Evolutionary conservation across 306 rosid species (phyloP), one percentile per base, ranked within the genome.

Genomic region (Cicer bijugum): DNA sequence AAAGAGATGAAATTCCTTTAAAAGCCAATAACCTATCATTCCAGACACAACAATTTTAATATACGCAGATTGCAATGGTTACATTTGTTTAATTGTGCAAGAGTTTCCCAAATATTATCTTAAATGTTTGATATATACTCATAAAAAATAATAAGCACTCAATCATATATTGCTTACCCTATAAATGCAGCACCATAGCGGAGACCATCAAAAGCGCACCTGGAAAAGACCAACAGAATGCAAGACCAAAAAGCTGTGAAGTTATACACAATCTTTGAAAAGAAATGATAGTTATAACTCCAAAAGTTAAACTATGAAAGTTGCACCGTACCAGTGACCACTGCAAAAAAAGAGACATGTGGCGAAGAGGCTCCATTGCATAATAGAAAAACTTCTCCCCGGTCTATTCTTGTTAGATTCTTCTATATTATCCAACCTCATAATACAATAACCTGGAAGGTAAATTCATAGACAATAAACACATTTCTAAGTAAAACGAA

Each of bases 151-250:
- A 63, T 48, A 71, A 39, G 46, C 39, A n/a, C 7, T 14, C 9
- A 78, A 68, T 15, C 48, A 33, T 47, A 33, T 9, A 69, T 37
- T 68, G 85, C 78, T 80, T 76, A 89, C 98, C 98, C 97, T n/a
- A 89, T 85, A 87, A 94, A 91, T 61, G 97, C 98, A 83, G 98
- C 98, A 58, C 90, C 92, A 72, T 94, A 94, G 62, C 90, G 96
- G 65, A 94, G 96, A 75, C 98, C 98, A 78, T 94, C 98, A 79
- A 94, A 94, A 60, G 98, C 98, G 79, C 98, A 94, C 98, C 98
- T 94, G 84, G 73, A 75, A 71, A 80, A 66, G 67, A 46, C 71
- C 65, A 59, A 39, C 62, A 47, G 45, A 67, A 62, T 71, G 63
- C 35, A 71, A 19, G 63, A 62, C 44, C 12, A 48, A 63, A 43